Base-by-base conservation (phyloP, 2,329 filamentous ascomycete species). In the Colletotrichum aenigma region DNA sequence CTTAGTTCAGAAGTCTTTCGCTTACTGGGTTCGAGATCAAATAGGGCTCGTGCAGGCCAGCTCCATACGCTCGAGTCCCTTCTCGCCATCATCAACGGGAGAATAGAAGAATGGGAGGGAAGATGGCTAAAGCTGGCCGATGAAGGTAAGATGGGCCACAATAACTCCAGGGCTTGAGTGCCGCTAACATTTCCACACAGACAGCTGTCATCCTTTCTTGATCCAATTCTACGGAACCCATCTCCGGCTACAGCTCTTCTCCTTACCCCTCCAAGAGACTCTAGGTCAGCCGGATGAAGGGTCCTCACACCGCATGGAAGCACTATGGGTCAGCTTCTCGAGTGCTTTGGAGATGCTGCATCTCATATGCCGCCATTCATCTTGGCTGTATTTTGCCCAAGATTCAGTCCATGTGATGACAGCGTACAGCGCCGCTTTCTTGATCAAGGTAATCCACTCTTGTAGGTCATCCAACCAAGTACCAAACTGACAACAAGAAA, bases 341-440 rank as follows among this genome's bases (percentile, higher is more conserved):
- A 82, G 80, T 26, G 82, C 83, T 28, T 24, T 74, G 18, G 71
- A 74, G 34, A 80, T 83, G 81, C 76, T 86, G 6, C 79, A 80
- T 24, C 71, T 85, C 24, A 82, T 85, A 21, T 79, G 80, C 18
- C 66, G 78, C 16, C 78, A 81, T 65, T 74, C 82, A 1, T 80
- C 81, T 4, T 80, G 81, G 58, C 78, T 86, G 0, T 86, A 83
- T 71, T 86, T 85, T 76, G 83, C 82, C 4, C 85, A 86, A 75
- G 85, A 86, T 67, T 86, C 85, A 2, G 79, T 87, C 7, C 85
- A 86, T 75, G 83, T 86, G 16, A 86, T 86, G 85, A 83, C 82
- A 18, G 85, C 85, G 4, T 86, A 87, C 74, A 82, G 83, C n/a
- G 83, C 84, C 15, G 82, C 84, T 4, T 85, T 85, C 68, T 77